Base-by-base conservation (phyloP, 805 yeast genomes). In the Candida khao-thaluensis region DNA sequence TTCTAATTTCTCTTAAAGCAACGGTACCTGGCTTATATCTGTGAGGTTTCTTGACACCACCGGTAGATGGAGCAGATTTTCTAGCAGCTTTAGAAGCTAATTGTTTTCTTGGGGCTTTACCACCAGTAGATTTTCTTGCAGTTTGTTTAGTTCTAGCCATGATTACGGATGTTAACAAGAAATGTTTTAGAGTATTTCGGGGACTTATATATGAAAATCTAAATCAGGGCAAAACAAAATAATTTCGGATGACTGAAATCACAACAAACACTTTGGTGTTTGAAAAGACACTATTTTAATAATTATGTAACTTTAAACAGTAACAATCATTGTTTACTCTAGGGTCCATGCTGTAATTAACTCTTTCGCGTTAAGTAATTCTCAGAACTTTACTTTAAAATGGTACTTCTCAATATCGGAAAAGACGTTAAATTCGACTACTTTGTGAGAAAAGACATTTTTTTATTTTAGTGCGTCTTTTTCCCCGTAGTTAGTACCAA, bases 181-280 rank as follows among this genome's bases (percentile, higher is more conserved):
- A 31, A 31, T 16, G 3, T 96, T 97, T 71, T 90, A 97, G 81
- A 97, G 98, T 66, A 91, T 91, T 87, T 98, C 98, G 69, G 99
- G 98, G 67, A 93, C 91, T 85, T 98, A 98, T 77, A 81, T 93
- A 62, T 98, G 98, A 66, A 93, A 93, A 79, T 97, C 96, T 76
- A 98, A 98, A 78, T 98, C 98, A 62, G 91, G 91, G 84, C 89
- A 98, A 76, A 98, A 91, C 89, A 88, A 98, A 83, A 89, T 88
- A 88, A 87, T 91, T 74, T 80, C 89, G 56, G 89, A 98, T 81
- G 99, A 93, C 74, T 90, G 90, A 90, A 90, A 91, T 58, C 97
- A 90, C 20, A 31, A 31, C 35, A 31, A 31, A 15, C 12, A 2
- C 21, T 39, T 29, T 35, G 17, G 11, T 9, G 10, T 10, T 17